These are phyloP conservation scores for Allium fistulosum DNA, from an alignment of 106 monocot species.

Conservation along the genomic window DNA sequence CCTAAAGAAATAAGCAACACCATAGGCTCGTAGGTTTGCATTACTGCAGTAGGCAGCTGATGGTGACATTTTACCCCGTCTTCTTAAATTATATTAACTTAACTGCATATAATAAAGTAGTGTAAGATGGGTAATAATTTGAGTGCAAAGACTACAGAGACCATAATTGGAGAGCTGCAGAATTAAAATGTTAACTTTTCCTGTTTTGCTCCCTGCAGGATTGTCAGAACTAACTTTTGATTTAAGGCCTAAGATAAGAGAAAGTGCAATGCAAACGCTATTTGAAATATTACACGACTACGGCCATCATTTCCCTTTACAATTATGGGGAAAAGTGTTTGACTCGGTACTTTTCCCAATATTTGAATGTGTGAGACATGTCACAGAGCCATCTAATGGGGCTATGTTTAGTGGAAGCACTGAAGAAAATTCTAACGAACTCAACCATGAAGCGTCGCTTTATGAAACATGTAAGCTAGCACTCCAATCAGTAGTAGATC, in stretches of 20 bases:
- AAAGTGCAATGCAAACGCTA: constrained; percentile 83
- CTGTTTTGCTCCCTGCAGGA: constrained; percentile 29
- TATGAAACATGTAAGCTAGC: constrained; percentile 98
- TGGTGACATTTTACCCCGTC: too few relatives aligned
- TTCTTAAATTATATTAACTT: too few relatives aligned
- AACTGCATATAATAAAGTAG: too few relatives aligned
- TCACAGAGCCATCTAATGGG: constrained; percentile 71
- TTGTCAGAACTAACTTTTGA: constrained; percentile 98
- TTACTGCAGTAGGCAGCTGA: too few relatives aligned
- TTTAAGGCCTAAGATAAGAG: constrained; percentile 86
- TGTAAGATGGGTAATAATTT: too few relatives aligned
- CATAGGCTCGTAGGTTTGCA: too few relatives aligned
- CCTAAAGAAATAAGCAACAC: too few relatives aligned
- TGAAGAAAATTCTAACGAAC: constrained; percentile 43
- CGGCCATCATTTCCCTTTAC: constrained; percentile 88
- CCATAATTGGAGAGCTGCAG: too few relatives aligned
- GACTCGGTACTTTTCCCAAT: constrained; percentile 96
- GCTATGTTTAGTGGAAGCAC: constrained; percentile 38
- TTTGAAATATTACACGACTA: constrained; percentile 87
- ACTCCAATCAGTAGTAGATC: constrained; percentile 93
- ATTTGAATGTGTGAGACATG: constrained; percentile 96
- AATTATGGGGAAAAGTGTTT: constrained; percentile 92
- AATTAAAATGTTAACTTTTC: too few relatives aligned
- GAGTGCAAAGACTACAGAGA: too few relatives aligned
- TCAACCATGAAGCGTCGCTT: constrained; percentile 93